These are phyloP conservation scores for Ophiostoma ulmi DNA, from an alignment of 2,329 filamentous ascomycete species.

Conservation along the genomic window DNA sequence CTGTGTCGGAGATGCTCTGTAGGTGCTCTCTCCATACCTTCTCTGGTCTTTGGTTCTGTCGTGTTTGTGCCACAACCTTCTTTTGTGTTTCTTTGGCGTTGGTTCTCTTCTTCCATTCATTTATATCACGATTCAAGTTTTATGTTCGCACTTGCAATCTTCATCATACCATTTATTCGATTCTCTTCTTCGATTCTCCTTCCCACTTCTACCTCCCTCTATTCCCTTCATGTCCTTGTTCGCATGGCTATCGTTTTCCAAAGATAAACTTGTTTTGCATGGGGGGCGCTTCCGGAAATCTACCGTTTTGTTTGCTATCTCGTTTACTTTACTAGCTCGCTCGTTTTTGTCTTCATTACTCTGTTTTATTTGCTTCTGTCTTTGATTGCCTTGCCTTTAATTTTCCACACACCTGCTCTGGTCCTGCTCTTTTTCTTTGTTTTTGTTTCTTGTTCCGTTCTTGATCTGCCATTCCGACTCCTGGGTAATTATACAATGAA, in stretches of 20 bases:
- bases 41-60: not conserved
- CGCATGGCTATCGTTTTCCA: not conserved
- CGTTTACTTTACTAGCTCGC: conserved; percentile 10
- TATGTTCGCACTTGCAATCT: conserved; percentile 10
- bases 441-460: not conserved
- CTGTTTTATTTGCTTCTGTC: not conserved
- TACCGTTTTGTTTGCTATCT: conserved; percentile 16
- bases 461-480: not conserved
- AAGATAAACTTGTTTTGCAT: conserved; percentile 21
- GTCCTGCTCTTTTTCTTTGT: not conserved
- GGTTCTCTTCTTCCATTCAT: conserved; percentile 7
- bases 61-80: too few species aligned
- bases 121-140: conserved; percentile 11
- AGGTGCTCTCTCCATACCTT: not conserved
- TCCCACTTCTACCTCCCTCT: not conserved
- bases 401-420: not conserved
- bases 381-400: not conserved
- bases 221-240: not conserved
- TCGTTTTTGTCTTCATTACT: not conserved
- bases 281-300: conserved; percentile 22
- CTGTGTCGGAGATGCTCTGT: conserved; percentile 51
- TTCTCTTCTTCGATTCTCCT: not conserved
- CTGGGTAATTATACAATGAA: conserved; percentile 7
- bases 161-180: conserved; percentile 2
- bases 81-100: not conserved